These are phyloP conservation scores for Yamadazyma buinensis DNA, from an alignment of 1,139 yeast genomes.

Conservation along the genomic window DNA sequence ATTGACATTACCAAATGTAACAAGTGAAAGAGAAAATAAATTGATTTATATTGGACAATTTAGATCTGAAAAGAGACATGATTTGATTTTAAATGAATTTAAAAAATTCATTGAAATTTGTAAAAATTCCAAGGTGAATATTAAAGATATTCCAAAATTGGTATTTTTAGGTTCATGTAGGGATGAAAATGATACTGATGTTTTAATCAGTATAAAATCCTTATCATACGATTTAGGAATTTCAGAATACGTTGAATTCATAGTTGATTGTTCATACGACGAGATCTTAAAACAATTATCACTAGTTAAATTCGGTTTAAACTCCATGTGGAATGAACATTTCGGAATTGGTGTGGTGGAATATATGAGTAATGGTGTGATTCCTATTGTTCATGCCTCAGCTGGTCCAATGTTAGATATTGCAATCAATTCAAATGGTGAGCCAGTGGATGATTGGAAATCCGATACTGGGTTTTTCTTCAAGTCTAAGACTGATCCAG, in stretches of 20 bases:
- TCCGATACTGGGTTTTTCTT: constrained; percentile 73
- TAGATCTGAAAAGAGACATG: constrained; percentile 93
- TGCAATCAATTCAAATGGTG: constrained; percentile 31
- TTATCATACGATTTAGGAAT: constrained; percentile 49
- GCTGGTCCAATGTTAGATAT: constrained; percentile 91
- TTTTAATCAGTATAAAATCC: constrained; percentile 48
- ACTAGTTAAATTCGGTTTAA: constrained; percentile 72
- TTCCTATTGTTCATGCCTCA: constrained; percentile 89
- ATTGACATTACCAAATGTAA: constrained; percentile 18
- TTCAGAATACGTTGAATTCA: constrained; percentile 52
- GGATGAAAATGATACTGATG: constrained; percentile 57
- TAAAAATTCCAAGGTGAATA: constrained; percentile 18
- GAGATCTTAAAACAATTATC: constrained; percentile 53
- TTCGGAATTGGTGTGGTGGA: constrained; percentile 98
- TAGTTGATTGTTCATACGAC: constrained; percentile 72
- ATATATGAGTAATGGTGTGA: constrained; percentile 79
- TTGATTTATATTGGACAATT: constrained; percentile 87
- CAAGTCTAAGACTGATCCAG: constrained; percentile 51
- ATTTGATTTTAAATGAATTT: constrained; percentile 61
- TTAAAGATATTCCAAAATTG: constrained; percentile 43
- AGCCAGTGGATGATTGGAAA: constrained; percentile 18
- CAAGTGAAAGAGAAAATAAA: constrained; percentile 43
- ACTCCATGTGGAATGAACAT: constrained; percentile 99
- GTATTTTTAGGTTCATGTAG: constrained; percentile 85
- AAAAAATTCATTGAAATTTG: constrained; percentile 39